Evolutionary conservation across 2,329 filamentous ascomycete species (phyloP).

Genomic region (Talaromyces sp.): DNA sequence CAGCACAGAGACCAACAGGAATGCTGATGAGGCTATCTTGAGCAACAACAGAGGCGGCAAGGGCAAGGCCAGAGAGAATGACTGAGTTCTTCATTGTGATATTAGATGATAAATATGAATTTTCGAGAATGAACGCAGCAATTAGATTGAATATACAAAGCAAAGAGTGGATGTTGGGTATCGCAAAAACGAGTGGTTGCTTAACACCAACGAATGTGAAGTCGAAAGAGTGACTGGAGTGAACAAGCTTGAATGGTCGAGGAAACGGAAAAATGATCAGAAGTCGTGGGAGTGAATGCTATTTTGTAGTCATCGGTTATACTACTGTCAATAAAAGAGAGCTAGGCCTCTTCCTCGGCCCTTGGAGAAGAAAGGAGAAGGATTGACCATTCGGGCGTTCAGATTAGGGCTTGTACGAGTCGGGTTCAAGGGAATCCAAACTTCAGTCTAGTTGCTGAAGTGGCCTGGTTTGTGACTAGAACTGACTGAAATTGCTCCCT

Average conservation of each 20-base stretch:
- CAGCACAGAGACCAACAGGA: slow-evolving; percentile 25
- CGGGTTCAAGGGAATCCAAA: slow-evolving; percentile 1
- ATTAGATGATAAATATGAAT: slow-evolving; percentile 2
- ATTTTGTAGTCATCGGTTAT: slow-evolving; percentile 14
- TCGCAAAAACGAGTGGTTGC: slow-evolving; percentile 27
- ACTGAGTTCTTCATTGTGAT: slow-evolving; percentile 22
- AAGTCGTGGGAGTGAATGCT: slow-evolving; percentile 10
- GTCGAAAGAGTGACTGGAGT: slow-evolving; percentile 22
- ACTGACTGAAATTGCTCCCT: not conserved
- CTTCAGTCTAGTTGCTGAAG: not conserved
- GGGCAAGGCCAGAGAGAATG: slow-evolving; percentile 24
- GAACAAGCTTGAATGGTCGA: slow-evolving; percentile 17
- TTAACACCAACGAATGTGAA: slow-evolving; percentile 11
- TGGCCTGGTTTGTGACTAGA: not conserved
- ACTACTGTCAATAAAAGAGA: not conserved
- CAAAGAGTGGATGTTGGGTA: slow-evolving; percentile 25
- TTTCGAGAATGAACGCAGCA: slow-evolving; percentile 6
- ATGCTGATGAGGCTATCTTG: slow-evolving; percentile 24
- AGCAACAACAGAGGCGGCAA: slow-evolving; percentile 23
- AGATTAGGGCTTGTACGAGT: slow-evolving; percentile 11
- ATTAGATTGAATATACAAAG: slow-evolving; percentile 17
- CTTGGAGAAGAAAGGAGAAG: slow-evolving; percentile 8
- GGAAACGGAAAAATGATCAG: slow-evolving; percentile 6
- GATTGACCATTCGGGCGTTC: not conserved
- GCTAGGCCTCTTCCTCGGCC: not conserved